These are phyloP conservation scores for Multifurca ochricompacta DNA, from an alignment of 768 basidiomycete genomes.

Conservation along the genomic window DNA sequence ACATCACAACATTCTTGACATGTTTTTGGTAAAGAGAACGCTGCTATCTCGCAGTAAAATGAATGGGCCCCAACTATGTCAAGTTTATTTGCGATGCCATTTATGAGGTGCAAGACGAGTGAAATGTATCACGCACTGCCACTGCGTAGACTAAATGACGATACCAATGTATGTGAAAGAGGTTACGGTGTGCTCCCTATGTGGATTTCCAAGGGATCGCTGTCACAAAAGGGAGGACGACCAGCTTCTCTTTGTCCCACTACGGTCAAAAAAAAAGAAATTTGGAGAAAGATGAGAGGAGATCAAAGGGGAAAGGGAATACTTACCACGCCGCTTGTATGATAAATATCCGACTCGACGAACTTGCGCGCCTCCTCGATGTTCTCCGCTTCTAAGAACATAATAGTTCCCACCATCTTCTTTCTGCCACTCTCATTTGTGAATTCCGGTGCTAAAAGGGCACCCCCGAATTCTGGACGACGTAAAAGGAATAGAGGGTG, in stretches of 20 bases:
- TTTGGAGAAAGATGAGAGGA: not conserved
- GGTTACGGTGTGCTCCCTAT: too few species aligned
- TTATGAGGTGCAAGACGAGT: too few species aligned
- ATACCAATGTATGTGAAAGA: too few species aligned
- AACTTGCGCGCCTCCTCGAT: slow-evolving; percentile 23
- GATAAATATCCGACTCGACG: slow-evolving; percentile 27
- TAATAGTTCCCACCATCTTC: slow-evolving; percentile 25
- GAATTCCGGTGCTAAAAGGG: slow-evolving; percentile 17
- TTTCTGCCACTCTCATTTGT: slow-evolving; percentile 3
- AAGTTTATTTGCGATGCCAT: too few species aligned
- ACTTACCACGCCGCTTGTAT: slow-evolving; percentile 24
- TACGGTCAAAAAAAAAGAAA: not conserved
- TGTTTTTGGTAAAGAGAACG: too few species aligned
- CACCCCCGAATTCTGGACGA: slow-evolving; percentile 15
- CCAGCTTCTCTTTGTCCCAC: slow-evolving; percentile 15
- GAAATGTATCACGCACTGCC: too few species aligned
- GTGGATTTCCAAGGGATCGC: slow-evolving; percentile 11
- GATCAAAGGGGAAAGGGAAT: not conserved
- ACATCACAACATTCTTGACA: too few species aligned
- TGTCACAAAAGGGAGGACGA: slow-evolving; percentile 12
- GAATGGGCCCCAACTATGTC: too few species aligned
- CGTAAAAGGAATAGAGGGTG: not conserved
- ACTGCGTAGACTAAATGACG: too few species aligned
- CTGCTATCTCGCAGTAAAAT: too few species aligned
- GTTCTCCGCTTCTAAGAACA: slow-evolving; percentile 21